Evolutionary conservation across 2,329 filamentous ascomycete species (phyloP).

Genomic region (Colletotrichum filicis): DNA sequence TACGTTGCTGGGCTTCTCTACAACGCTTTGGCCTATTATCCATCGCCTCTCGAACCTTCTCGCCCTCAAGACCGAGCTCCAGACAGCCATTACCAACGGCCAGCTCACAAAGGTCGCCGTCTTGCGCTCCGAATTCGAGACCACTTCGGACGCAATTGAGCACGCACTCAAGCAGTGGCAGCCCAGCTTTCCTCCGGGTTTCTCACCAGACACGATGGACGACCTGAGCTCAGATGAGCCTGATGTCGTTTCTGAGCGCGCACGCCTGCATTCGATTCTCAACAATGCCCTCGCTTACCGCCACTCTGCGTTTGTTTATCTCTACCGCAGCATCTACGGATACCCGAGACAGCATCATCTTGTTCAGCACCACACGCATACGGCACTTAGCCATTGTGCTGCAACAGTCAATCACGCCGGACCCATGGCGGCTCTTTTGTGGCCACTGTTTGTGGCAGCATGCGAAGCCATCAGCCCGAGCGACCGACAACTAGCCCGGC

Average conservation of each 20-base stretch:
- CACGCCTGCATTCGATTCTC: slow-evolving; percentile 63
- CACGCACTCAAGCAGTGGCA: slow-evolving; percentile 66
- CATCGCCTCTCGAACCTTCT: slow-evolving; percentile 68
- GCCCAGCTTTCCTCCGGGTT: slow-evolving; percentile 58
- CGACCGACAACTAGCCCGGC: slow-evolving; percentile 63
- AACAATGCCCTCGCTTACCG: slow-evolving; percentile 71
- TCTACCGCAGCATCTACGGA: slow-evolving; percentile 65
- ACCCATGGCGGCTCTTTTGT: slow-evolving; percentile 72
- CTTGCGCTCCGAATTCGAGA: slow-evolving; percentile 61
- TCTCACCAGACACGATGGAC: slow-evolving; percentile 39
- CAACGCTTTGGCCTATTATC: slow-evolving; percentile 72
- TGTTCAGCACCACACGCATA: slow-evolving; percentile 65
- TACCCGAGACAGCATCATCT: slow-evolving; percentile 56
- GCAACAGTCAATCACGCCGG: slow-evolving; percentile 65
- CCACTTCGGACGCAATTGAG: slow-evolving; percentile 65
- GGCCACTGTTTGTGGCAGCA: slow-evolving; percentile 72
- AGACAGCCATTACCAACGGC: slow-evolving; percentile 53
- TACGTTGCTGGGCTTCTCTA: slow-evolving; percentile 70
- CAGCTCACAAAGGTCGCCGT: slow-evolving; percentile 57
- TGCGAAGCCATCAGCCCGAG: slow-evolving; percentile 64
- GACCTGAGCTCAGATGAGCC: slow-evolving; percentile 39
- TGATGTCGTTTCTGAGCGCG: slow-evolving; percentile 47
- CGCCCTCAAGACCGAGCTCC: slow-evolving; percentile 63
- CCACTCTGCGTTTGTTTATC: slow-evolving; percentile 67
- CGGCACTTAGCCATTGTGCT: slow-evolving; percentile 63